These are phyloP conservation scores for Alnus glutinosa DNA, from an alignment of 306 rosid species.

Conservation along the genomic window DNA sequence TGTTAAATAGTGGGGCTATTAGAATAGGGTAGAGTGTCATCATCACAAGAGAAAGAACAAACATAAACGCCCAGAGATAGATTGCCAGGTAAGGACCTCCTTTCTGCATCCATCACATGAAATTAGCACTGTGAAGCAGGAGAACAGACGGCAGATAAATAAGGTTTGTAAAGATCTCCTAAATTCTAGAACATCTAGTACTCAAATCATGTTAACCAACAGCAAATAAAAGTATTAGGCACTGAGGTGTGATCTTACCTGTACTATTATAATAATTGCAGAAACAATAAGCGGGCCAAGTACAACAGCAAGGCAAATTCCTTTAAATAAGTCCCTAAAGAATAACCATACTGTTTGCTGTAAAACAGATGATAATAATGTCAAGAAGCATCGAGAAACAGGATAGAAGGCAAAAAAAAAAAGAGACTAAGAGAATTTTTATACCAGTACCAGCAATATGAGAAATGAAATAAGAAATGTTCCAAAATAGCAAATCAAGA, in stretches of 20 bases:
- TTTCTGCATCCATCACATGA: slow-evolving; percentile 64
- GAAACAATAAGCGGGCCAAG: slow-evolving; percentile 94
- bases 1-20: slow-evolving; percentile 95
- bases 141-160: slow-evolving; percentile 23
- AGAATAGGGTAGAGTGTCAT: slow-evolving; percentile 94
- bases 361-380: slow-evolving; percentile 30
- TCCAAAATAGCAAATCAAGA: slow-evolving; percentile 17
- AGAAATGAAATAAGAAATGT: slow-evolving; percentile 25
- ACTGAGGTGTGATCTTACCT: slow-evolving; percentile 46
- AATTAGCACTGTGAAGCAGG: slow-evolving; percentile 13
- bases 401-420: slow-evolving; percentile 2
- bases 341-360: slow-evolving; percentile 96
- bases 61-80: slow-evolving; percentile 96
- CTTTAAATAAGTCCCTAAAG: slow-evolving; percentile 91
- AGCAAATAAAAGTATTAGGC: slow-evolving; percentile 2
- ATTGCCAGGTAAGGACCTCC: slow-evolving; percentile 98
- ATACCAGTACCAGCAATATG: slow-evolving; percentile 13
- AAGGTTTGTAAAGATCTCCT: slow-evolving; percentile 15
- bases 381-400: slow-evolving; percentile 20
- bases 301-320: slow-evolving; percentile 57
- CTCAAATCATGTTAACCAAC: slow-evolving; percentile 4
- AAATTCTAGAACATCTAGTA: slow-evolving; percentile 7
- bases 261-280: slow-evolving; percentile 83
- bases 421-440: background rate
- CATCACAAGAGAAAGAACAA: slow-evolving; percentile 87